phyloP scores from a whole-genome alignment of 1,284 basidiomycete genomes.

The Gymnopus androsaceus region DNA sequence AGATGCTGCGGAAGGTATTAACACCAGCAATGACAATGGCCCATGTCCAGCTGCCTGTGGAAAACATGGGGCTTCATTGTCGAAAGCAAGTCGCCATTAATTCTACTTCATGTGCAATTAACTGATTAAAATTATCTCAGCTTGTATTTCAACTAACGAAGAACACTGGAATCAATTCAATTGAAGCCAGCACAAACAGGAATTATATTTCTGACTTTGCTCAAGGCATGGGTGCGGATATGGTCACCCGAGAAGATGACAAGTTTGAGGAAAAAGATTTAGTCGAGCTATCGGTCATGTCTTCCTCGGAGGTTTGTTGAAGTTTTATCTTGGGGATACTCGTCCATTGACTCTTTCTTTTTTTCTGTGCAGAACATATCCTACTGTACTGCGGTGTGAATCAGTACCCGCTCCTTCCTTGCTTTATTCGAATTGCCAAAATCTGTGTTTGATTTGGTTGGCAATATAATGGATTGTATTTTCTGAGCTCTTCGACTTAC shows the following conservation, averaged over 20 bases:
- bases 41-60: background rate
- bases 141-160: background rate
- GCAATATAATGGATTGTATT: too few relatives aligned
- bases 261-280: background rate
- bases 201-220: slow-evolving; percentile 8
- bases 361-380: background rate
- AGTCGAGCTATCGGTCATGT: background rate
- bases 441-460: too few relatives aligned
- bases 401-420: too few relatives aligned
- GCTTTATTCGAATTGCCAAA: too few relatives aligned
- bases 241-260: background rate
- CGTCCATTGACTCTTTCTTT: too few relatives aligned
- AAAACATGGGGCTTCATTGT: background rate
- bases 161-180: slow-evolving; percentile 15
- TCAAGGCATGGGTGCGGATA: background rate
- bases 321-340: background rate
- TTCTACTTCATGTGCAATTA: background rate
- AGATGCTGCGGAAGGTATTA: slow-evolving; percentile 28
- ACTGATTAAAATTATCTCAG: background rate
- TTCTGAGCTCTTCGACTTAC: too few relatives aligned
- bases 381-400: too few relatives aligned
- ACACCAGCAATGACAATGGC: slow-evolving; percentile 17
- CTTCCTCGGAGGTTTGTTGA: background rate
- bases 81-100: background rate
- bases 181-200: slow-evolving; percentile 15